Evolutionary conservation across 257 asterid genomes (phyloP), one percentile per base, ranked within the genome.

Genomic region (Craterostigma plantagineum): DNA sequence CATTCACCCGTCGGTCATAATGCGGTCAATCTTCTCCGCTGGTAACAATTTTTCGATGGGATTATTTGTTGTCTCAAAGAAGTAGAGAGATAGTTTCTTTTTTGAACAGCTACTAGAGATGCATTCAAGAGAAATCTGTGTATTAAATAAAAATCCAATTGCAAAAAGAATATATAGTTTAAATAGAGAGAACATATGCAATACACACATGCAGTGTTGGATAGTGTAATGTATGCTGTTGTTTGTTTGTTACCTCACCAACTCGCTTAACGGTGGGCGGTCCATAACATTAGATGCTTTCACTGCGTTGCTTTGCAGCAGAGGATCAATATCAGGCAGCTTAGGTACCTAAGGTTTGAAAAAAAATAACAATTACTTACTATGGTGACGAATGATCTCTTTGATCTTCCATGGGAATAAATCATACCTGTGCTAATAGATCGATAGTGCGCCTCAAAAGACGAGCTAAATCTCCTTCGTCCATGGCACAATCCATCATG

Each of bases 401-500:
- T 11, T 11, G 15, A 16, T 17, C 42, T 33, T 45, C 33, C 45
- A n/a, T n/a, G 11, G 35, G 34, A 4, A 10, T 50, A 10, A 49
- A 50, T 50, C 57, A 12, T 48, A 79, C 98, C 95, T 90, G 98
- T 8, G 86, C 93, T 70, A 90, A 66, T 11, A 90, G 59, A 65
- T 90, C 98, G 12, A 83, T 90, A 4, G 98, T 79, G 51, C 95
- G 70, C 34, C 98, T 71, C 49, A 83, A 51, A 27, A 90, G 94
- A 34, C 98, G 95, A 27, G 98, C 95, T 44, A 90, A 69, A 72
- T 83, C 98, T 41, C 98, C 95, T 66, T 90, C 95, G 56, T 83
- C 98, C 95, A 90, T 90, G 44, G 95, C 98, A 53, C 94, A 90
- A 13, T 83, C 98, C 93, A 83, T 82, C 98, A 83, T 79, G 37